These are phyloP conservation scores for Lactifluus echinatus DNA, from an alignment of 768 basidiomycete species.

Conservation along the genomic window DNA sequence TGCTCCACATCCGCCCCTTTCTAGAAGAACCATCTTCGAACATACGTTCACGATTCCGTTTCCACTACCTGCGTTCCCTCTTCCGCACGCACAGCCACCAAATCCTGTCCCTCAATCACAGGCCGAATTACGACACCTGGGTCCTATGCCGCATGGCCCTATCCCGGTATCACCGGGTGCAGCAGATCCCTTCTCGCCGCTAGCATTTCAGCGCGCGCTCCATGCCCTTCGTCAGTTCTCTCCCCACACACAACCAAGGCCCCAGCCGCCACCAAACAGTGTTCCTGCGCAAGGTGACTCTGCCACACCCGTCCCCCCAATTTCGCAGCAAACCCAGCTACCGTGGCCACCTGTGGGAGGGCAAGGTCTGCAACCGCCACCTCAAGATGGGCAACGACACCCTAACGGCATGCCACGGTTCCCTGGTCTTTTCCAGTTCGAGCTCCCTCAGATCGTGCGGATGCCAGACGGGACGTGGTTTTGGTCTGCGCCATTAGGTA, in stretches of 20 bases:
- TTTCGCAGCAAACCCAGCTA: slow-evolving; percentile 9
- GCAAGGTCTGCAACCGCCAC: slow-evolving; percentile 12
- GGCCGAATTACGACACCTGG: background rate
- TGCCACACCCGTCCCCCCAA: slow-evolving; percentile 19
- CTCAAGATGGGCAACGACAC: slow-evolving; percentile 10
- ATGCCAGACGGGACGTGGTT: slow-evolving; percentile 12
- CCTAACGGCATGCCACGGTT: slow-evolving; percentile 10
- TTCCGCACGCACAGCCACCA: background rate
- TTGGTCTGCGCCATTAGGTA: slow-evolving; percentile 10
- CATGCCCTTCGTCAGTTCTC: background rate
- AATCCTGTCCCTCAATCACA: slow-evolving; percentile 1
- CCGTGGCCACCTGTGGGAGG: slow-evolving; percentile 10
- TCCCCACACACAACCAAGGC: background rate
- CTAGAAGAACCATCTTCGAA: slow-evolving; percentile 10
- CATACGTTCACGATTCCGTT: slow-evolving; percentile 13
- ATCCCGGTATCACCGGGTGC: background rate
- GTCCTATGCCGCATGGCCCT: background rate
- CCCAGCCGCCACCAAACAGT: background rate
- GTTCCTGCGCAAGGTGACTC: background rate
- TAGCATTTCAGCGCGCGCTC: background rate
- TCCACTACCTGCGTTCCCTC: background rate
- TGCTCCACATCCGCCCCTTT: background rate
- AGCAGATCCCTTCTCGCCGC: background rate
- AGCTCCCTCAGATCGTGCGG: slow-evolving; percentile 13
- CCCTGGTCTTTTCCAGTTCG: slow-evolving; percentile 15